Evolutionary conservation across 139 green algal genomes (phyloP).

Genomic region (Chlorella vulgaris): DNA sequence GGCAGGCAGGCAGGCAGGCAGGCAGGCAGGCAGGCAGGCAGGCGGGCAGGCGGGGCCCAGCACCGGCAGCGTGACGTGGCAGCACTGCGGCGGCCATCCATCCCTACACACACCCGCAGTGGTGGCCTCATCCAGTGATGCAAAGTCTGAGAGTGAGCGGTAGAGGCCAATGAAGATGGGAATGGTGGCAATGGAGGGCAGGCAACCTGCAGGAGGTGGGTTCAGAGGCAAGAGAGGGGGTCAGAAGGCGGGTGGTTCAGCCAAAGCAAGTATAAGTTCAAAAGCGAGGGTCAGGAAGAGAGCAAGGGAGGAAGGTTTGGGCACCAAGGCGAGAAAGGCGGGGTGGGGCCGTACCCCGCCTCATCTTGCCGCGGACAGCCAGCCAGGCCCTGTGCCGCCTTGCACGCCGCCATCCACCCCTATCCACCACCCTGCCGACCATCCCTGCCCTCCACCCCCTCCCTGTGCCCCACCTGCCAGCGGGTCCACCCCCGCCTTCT

Average conservation of each 20-base stretch:
- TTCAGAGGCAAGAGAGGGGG: background rate
- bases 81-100: too few species aligned
- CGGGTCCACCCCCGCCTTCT: conserved; percentile 87
- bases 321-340: too few species aligned
- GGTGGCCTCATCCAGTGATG: conserved; percentile 16
- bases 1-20: too few species aligned
- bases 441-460: background rate
- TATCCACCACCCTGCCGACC: background rate
- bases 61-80: background rate
- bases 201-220: conserved; percentile 63
- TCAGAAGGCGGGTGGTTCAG: too few species aligned
- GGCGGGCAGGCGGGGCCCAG: background rate
- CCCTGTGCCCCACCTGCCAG: conserved; percentile 57
- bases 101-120: background rate
- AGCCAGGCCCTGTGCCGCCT: too few species aligned
- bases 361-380: too few species aligned
- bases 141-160: conserved; percentile 72
- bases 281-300: too few species aligned
- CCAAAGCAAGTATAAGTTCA: too few species aligned
- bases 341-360: too few species aligned
- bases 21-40: too few species aligned
- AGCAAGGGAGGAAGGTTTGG: too few species aligned
- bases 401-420: background rate
- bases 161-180: conserved; percentile 94
- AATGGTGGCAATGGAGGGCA: conserved; percentile 90